Evolutionary conservation across 2,329 filamentous ascomycete genomes (phyloP).

Genomic region (Cytospora piceicola): DNA sequence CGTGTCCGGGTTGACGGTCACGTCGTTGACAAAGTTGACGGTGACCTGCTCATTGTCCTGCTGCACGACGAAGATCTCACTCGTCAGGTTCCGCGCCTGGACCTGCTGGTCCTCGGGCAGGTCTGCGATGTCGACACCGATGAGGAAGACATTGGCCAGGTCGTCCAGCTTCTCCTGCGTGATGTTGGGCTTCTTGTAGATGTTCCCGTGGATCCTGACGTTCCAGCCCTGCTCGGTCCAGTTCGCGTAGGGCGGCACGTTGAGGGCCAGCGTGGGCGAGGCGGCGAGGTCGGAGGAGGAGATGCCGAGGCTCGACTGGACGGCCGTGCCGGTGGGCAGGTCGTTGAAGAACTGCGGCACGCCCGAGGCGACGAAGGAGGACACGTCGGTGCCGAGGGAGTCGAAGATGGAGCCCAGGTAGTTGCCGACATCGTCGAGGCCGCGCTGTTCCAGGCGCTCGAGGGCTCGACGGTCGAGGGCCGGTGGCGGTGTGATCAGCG

Average conservation of each 20-base stretch:
- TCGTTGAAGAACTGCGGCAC: slow-evolving; percentile 70
- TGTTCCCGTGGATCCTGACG: slow-evolving; percentile 75
- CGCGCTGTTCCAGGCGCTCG: slow-evolving; percentile 32
- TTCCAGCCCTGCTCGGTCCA: slow-evolving; percentile 81
- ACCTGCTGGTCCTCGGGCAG: slow-evolving; percentile 62
- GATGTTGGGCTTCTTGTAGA: slow-evolving; percentile 78
- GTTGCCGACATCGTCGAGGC: slow-evolving; percentile 50
- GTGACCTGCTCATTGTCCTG: slow-evolving; percentile 67
- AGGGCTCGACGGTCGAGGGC: slow-evolving; percentile 41
- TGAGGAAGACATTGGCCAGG: slow-evolving; percentile 71
- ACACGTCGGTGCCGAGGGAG: slow-evolving; percentile 57
- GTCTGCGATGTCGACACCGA: slow-evolving; percentile 64
- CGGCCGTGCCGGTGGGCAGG: slow-evolving; percentile 64
- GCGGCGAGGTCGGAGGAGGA: slow-evolving; percentile 61
- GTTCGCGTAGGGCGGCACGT: slow-evolving; percentile 74
- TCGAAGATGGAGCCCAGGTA: slow-evolving; percentile 56
- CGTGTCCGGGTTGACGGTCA: slow-evolving; percentile 54
- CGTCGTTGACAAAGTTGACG: slow-evolving; percentile 58
- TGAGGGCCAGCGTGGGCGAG: slow-evolving; percentile 70
- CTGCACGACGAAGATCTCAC: slow-evolving; percentile 75
- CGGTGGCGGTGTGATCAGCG: slow-evolving; percentile 37
- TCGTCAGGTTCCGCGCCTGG: slow-evolving; percentile 74
- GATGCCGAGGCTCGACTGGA: slow-evolving; percentile 65
- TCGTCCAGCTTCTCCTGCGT: slow-evolving; percentile 66
- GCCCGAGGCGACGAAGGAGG: slow-evolving; percentile 64